These are phyloP conservation scores for Lenzites betulinus DNA, from an alignment of 768 basidiomycete species.

Conservation along the genomic window DNA sequence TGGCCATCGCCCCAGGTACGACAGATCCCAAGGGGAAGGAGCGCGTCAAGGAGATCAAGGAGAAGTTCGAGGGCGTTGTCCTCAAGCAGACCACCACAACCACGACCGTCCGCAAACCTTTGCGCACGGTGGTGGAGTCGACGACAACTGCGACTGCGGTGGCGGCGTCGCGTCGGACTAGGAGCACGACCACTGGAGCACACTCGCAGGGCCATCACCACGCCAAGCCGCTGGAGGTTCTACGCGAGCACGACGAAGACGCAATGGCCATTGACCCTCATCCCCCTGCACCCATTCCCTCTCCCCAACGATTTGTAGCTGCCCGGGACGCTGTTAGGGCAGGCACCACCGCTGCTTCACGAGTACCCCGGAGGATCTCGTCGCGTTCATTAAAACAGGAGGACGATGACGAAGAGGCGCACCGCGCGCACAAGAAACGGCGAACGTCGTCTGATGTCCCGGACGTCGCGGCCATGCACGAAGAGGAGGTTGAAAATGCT, in stretches of 20 bases:
- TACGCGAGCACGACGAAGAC: conserved; percentile 50
- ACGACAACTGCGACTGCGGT: conserved; percentile 24
- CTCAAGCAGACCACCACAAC: conserved; percentile 50
- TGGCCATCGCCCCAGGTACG: conserved; percentile 10
- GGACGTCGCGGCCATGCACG: conserved; percentile 45
- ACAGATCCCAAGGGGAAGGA: conserved; percentile 55
- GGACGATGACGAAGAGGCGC: conserved; percentile 58
- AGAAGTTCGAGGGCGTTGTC: conserved; percentile 64
- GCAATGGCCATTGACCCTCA: conserved; percentile 45
- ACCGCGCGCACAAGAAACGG: conserved; percentile 71
- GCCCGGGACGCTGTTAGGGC: conserved; percentile 25
- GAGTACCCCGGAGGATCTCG: conserved; percentile 12
- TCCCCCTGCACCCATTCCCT: conserved; percentile 31
- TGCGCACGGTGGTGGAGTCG: conserved; percentile 50
- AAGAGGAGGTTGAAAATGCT: conserved; percentile 36
- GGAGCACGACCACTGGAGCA: conserved; percentile 30
- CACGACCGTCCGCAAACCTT: conserved; percentile 49
- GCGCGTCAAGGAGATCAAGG: conserved; percentile 40
- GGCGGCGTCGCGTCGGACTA: conserved; percentile 28
- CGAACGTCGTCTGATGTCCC: conserved; percentile 70
- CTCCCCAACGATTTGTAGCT: conserved; percentile 31
- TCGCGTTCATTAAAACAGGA: conserved; percentile 29
- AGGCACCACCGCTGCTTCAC: conserved; percentile 18
- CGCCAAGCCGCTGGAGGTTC: conserved; percentile 29
- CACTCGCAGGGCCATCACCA: conserved; percentile 27